These are phyloP conservation scores for Pythium dissimile DNA, from an alignment of 352 stramenopile species.

Conservation along the genomic window DNA sequence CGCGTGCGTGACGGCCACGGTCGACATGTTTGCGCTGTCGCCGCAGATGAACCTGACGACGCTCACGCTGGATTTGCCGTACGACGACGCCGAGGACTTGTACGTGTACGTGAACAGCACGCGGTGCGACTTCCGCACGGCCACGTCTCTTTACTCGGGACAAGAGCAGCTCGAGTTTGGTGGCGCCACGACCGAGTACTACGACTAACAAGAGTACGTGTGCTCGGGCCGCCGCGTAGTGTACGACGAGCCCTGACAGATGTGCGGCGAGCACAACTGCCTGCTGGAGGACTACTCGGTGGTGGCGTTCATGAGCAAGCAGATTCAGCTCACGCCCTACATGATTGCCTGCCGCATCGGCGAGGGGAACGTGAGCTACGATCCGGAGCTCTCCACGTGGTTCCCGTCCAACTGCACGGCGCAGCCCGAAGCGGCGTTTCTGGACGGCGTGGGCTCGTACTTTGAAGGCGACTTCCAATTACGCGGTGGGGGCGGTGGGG, in stretches of 20 bases:
- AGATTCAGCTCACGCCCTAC: conserved; percentile 35
- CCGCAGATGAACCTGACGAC: conserved; percentile 6
- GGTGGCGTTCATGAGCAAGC: conserved; percentile 30
- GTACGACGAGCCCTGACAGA: conserved; percentile 14
- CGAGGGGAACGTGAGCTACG: conserved; percentile 26
- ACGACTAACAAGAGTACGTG: neutral
- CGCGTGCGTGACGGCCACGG: neutral
- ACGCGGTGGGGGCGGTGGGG: conserved; percentile 5
- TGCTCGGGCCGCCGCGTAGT: conserved; percentile 27
- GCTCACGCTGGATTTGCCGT: conserved; percentile 5
- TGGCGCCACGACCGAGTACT: neutral
- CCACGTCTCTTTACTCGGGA: neutral
- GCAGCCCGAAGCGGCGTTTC: conserved; percentile 24
- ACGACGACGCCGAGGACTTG: neutral
- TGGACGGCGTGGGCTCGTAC: conserved; percentile 42
- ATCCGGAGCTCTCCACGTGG: conserved; percentile 32
- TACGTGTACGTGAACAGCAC: neutral
- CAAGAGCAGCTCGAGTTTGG: neutral
- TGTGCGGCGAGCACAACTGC: conserved; percentile 25
- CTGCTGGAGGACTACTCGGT: conserved; percentile 33
- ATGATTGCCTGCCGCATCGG: conserved; percentile 27
- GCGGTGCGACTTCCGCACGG: neutral
- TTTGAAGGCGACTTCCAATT: conserved; percentile 26
- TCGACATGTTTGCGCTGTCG: conserved; percentile 1
- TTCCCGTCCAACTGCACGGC: conserved; percentile 29